These are phyloP conservation scores for Apiotrichum brassicae DNA, from an alignment of 1,284 basidiomycete species.

Conservation along the genomic window DNA sequence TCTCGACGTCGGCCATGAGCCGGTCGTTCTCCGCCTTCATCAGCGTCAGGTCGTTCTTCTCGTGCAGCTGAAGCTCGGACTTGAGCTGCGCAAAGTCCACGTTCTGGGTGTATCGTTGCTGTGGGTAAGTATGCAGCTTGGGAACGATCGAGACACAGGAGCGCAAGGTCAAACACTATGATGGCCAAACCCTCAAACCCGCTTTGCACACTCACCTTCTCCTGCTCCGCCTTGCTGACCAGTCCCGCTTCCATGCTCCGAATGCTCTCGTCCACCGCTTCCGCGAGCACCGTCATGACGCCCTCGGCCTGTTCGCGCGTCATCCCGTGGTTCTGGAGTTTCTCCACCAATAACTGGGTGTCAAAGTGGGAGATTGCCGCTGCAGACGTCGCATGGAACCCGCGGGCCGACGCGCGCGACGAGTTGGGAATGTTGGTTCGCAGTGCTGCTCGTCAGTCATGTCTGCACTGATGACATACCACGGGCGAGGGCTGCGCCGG, in stretches of 20 bases:
- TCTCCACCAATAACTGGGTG: conserved; percentile 86
- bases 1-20: conserved; percentile 84
- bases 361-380: conserved; percentile 62
- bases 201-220: conserved; percentile 60
- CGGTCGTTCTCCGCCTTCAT: conserved; percentile 95
- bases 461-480: conserved; percentile 20
- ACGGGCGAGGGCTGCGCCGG: conserved; percentile 26
- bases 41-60: conserved; percentile 94
- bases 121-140: background rate
- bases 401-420: conserved; percentile 1
- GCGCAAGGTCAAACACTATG: background rate
- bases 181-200: no score
- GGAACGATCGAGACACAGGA: background rate
- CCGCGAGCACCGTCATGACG: conserved; percentile 88
- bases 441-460: conserved; percentile 1
- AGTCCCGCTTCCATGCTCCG: conserved; percentile 88
- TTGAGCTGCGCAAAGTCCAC: conserved; percentile 97
- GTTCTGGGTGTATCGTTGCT: conserved; percentile 92
- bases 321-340: conserved; percentile 77
- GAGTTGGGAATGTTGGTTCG: background rate
- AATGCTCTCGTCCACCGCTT: conserved; percentile 91
- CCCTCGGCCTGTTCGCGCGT: conserved; percentile 85
- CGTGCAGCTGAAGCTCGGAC: conserved; percentile 90
- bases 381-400: conserved; percentile 14
- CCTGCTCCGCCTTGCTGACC: conserved; percentile 88